Conservation (phyloP, 495 filamentous ascomycete species). For the Daldinia vernicosa region DNA sequence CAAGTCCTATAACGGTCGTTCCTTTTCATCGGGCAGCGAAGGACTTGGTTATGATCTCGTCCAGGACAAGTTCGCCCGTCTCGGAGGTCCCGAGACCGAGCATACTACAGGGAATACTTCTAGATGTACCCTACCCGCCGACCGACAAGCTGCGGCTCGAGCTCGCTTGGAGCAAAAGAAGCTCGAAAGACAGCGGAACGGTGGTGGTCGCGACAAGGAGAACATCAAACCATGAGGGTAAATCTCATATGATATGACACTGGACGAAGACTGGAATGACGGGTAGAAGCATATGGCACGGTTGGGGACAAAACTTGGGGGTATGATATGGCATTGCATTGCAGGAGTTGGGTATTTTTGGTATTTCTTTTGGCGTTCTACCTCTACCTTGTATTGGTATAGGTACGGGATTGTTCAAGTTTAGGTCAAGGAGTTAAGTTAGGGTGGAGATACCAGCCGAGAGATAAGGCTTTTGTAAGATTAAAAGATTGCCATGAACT, state of each 20-base stretch:
- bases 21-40: constrained; percentile 36
- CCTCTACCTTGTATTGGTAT: neutral
- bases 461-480: constrained; percentile 3
- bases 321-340: constrained; percentile 32
- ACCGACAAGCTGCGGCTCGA: constrained; percentile 69
- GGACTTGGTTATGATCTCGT: constrained; percentile 49
- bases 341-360: constrained; percentile 11
- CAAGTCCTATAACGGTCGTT: constrained; percentile 36
- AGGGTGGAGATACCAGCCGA: constrained; percentile 19
- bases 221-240: constrained; percentile 48
- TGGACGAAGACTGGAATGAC: neutral
- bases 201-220: constrained; percentile 53
- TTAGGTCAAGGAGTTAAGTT: constrained; percentile 12
- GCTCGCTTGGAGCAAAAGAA: constrained; percentile 68
- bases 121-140: constrained; percentile 63
- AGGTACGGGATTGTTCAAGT: neutral
- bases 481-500: constrained; percentile 12
- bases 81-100: constrained; percentile 45
- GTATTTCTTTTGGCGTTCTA: neutral
- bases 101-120: constrained; percentile 47
- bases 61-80: constrained; percentile 54
- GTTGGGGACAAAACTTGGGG: constrained; percentile 5
- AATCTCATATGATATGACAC: neutral
- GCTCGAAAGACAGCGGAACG: constrained; percentile 44
- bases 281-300: neutral